Percentiles rank a stretch among this genome's conserved stretches.
Evolutionary conservation across 768 basidiomycete genomes (phyloP).

Genomic region (Hygrocybe punicea): DNA sequence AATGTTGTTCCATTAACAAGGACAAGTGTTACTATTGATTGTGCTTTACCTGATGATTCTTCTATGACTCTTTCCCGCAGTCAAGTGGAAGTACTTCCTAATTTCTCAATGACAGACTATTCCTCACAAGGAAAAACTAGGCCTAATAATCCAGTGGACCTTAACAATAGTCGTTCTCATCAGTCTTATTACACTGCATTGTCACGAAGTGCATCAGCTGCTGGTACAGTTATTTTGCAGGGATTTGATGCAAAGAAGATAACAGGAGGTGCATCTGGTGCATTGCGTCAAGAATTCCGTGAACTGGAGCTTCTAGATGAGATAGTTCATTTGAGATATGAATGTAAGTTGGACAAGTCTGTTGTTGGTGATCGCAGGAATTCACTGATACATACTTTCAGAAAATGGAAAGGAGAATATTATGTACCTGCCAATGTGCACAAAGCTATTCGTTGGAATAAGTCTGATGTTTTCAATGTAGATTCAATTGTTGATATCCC

Average conservation of each 20-base stretch:
- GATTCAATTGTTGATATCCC: too few species aligned
- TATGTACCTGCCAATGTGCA: conserved; percentile 8
- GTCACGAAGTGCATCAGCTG: conserved; percentile 17
- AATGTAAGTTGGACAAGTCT: conserved; percentile 1
- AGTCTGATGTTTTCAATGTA: background rate
- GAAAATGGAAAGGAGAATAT: background rate
- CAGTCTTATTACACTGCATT: conserved; percentile 16
- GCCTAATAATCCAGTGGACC: conserved; percentile 24
- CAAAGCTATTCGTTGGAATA: conserved; percentile 1
- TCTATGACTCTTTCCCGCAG: conserved; percentile 10
- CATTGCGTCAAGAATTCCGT: conserved; percentile 18
- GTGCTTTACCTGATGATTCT: conserved; percentile 18
- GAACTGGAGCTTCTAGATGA: conserved; percentile 22
- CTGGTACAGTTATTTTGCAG: conserved; percentile 26
- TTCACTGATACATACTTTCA: conserved; percentile 1
- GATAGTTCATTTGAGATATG: conserved; percentile 16
- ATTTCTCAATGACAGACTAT: conserved; percentile 35
- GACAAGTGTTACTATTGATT: conserved; percentile 6
- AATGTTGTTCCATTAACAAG: conserved; percentile 24
- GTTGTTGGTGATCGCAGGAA: background rate
- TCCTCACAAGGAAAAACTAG: conserved; percentile 23
- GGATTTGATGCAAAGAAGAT: conserved; percentile 21
- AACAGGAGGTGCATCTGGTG: conserved; percentile 10
- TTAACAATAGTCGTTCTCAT: conserved; percentile 15
- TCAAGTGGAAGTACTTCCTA: conserved; percentile 23